phyloP scores from a whole-genome alignment of 2,329 filamentous ascomycete species.

The Trichoderma sp. region DNA sequence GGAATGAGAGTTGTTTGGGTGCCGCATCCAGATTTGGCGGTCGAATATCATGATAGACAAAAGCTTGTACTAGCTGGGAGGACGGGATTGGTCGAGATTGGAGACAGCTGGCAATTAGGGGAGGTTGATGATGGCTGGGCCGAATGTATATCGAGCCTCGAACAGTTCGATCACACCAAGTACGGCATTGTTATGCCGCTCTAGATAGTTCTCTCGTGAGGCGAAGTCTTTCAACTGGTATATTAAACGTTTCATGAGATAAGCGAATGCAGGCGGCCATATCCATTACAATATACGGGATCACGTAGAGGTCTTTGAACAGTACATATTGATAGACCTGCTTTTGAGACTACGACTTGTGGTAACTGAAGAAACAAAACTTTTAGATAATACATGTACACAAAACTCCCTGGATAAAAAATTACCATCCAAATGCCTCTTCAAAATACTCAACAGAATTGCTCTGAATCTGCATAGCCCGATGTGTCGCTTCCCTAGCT shows the following conservation, averaged over 20 bases:
- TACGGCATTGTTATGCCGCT: constrained; percentile 31
- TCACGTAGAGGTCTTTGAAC: not conserved
- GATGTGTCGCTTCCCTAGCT: constrained; percentile 3
- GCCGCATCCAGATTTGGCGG: constrained; percentile 60
- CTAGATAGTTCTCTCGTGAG: not conserved
- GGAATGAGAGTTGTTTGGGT: constrained; percentile 76
- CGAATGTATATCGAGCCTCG: constrained; percentile 38
- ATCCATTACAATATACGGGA: no score
- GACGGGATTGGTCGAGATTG: constrained; percentile 28
- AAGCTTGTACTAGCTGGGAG: constrained; percentile 31
- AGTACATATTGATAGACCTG: not conserved
- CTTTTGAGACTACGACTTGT: not conserved
- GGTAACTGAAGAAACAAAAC: not conserved
- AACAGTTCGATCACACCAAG: constrained; percentile 41
- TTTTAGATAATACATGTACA: not conserved
- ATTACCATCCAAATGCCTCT: constrained; percentile 17
- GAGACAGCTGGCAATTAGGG: constrained; percentile 35
- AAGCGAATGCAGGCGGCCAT: no score
- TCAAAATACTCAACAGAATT: constrained; percentile 11
- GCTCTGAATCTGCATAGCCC: not conserved
- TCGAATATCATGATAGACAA: constrained; percentile 35
- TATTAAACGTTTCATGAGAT: no score
- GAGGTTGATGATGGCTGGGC: constrained; percentile 41
- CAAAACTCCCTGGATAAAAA: not conserved
- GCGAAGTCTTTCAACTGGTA: no score